These are phyloP conservation scores for Amborella trichopoda DNA, from an alignment of 164 flowering plant species.

Conservation along the genomic window DNA sequence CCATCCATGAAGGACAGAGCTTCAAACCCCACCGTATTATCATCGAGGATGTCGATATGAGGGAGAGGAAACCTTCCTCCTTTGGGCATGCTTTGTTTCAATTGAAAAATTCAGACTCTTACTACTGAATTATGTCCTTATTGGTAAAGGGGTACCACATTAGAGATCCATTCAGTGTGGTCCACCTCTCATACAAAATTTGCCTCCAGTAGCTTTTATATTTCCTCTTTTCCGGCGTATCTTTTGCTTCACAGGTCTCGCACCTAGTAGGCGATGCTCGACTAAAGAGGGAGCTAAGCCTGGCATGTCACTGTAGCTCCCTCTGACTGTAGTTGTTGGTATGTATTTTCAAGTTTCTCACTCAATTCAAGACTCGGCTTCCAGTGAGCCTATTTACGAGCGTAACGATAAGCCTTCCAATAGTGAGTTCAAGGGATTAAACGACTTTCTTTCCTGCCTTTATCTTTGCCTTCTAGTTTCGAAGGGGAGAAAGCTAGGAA, in stretches of 20 bases:
- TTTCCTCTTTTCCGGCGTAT: not conserved
- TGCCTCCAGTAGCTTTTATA: not conserved
- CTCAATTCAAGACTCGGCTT: too few species aligned
- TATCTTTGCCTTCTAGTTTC: too few species aligned
- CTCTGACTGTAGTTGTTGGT: too few species aligned
- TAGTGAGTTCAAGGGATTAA: too few species aligned
- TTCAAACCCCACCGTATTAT: not conserved
- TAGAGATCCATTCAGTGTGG: not conserved
- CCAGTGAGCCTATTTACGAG: too few species aligned
- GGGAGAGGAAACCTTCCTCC: too few species aligned
- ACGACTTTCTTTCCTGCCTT: too few species aligned
- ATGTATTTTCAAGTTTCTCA: too few species aligned
- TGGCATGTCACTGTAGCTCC: too few species aligned
- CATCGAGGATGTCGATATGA: not conserved
- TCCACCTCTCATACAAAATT: not conserved
- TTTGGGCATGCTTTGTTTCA: not conserved
- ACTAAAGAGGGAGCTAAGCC: not conserved
- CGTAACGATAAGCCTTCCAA: too few species aligned
- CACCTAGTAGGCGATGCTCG: not conserved
- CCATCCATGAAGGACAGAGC: not conserved
- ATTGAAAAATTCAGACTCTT: not conserved
- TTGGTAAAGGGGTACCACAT: not conserved
- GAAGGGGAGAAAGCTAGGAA: too few species aligned
- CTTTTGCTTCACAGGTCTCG: not conserved
- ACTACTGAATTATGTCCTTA: not conserved